Conservation (phyloP, 1,284 basidiomycete genomes). For the Apiotrichum domesticum region DNA sequence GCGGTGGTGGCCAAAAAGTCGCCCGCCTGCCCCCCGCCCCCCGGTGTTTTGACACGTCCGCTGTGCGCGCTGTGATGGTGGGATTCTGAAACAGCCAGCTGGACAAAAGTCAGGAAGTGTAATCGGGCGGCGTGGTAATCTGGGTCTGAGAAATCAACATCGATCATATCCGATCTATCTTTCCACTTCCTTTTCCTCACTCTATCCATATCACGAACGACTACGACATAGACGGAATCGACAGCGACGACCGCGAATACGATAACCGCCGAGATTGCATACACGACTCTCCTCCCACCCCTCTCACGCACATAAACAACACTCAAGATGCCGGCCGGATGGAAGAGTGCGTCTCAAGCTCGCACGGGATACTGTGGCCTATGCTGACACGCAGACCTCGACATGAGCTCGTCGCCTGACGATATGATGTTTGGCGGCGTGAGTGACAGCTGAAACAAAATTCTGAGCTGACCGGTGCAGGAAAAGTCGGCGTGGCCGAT, state of each 20-base stretch:
- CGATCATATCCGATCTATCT: too few relatives aligned
- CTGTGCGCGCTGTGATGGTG: too few relatives aligned
- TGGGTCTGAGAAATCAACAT: too few relatives aligned
- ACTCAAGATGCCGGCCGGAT: constrained; percentile 15
- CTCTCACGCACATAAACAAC: neutral
- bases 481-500: constrained; percentile 73
- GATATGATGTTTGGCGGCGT: constrained; percentile 44
- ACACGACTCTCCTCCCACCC: neutral
- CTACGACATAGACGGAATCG: neutral
- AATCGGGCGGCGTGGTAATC: too few relatives aligned
- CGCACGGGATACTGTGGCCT: neutral
- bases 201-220: too few relatives aligned
- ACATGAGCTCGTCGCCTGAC: constrained; percentile 23
- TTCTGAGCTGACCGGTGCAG: constrained; percentile 19
- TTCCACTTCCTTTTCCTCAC: too few relatives aligned
- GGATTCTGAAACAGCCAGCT: too few relatives aligned
- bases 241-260: neutral
- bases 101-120: too few relatives aligned
- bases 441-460: constrained; percentile 7
- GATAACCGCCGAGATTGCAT: neutral
- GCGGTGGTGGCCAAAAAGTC: too few relatives aligned
- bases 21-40: too few relatives aligned
- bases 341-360: constrained; percentile 29
- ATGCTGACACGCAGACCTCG: constrained; percentile 13
- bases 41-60: too few relatives aligned